These are phyloP conservation scores for Pseudogymnoascus sp. DNA, from an alignment of 2,329 filamentous ascomycete genomes.

Conservation along the genomic window DNA sequence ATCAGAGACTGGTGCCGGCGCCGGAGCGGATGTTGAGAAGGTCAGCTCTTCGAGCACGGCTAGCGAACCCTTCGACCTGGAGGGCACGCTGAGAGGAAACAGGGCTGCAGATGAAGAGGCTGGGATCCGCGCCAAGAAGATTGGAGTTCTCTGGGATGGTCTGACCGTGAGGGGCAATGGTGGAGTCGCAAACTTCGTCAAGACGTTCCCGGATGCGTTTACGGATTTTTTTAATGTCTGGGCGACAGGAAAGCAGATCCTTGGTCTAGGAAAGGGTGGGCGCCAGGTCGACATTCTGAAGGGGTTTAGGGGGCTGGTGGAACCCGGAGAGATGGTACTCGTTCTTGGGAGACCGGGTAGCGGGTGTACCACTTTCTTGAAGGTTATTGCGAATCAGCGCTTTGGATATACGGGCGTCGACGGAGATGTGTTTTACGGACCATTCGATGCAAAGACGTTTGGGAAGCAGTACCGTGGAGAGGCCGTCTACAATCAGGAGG, in stretches of 20 bases:
- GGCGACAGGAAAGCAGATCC: slow-evolving; percentile 45
- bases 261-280: slow-evolving; percentile 46
- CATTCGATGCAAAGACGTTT: slow-evolving; percentile 33
- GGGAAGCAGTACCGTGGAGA: slow-evolving; percentile 45
- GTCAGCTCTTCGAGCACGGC: slow-evolving; percentile 37
- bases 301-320: slow-evolving; percentile 59
- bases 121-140: slow-evolving; percentile 73
- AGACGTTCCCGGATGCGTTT: slow-evolving; percentile 66
- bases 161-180: slow-evolving; percentile 70
- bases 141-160: slow-evolving; percentile 71
- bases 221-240: slow-evolving; percentile 50
- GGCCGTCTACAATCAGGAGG: slow-evolving; percentile 49
- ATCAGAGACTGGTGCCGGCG: slow-evolving; percentile 39
- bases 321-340: slow-evolving; percentile 65
- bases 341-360: slow-evolving; percentile 62
- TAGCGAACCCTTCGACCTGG: slow-evolving; percentile 62
- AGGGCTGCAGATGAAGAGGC: slow-evolving; percentile 64
- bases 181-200: slow-evolving; percentile 61
- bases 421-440: slow-evolving; percentile 52
- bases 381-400: slow-evolving; percentile 58
- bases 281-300: slow-evolving; percentile 59
- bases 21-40: slow-evolving; percentile 52
- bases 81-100: slow-evolving; percentile 63
- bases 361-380: slow-evolving; percentile 65
- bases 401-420: slow-evolving; percentile 49